Evolutionary conservation across 73 alveolate genomes (phyloP).

Genomic region (Symbiodinium pilosum): DNA sequence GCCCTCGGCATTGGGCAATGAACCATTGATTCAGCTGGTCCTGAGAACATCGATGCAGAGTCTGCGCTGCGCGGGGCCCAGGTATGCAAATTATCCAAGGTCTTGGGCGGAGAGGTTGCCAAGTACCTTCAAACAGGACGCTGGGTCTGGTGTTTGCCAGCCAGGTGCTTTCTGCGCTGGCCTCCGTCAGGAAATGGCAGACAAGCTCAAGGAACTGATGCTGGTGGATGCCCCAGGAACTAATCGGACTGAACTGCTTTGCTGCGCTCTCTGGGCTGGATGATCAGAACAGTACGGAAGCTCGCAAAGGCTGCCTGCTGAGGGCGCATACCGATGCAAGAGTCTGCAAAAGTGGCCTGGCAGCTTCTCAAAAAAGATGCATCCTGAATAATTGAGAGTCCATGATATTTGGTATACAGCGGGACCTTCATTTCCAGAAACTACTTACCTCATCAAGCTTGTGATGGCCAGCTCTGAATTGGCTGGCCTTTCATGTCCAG

Average conservation of each 20-base stretch:
- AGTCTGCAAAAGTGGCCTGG: neutral
- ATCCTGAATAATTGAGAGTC: no score
- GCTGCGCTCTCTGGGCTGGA: no score
- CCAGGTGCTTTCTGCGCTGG: neutral
- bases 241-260: no score
- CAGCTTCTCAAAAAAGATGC: no score
- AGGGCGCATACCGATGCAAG: neutral
- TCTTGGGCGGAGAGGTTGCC: constrained; percentile 97
- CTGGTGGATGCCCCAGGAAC: neutral
- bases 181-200: constrained; percentile 41
- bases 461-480: no score
- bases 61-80: neutral
- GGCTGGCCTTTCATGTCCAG: neutral
- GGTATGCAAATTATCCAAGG: neutral
- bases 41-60: neutral
- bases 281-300: constrained; percentile 88
- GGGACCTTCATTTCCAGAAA: no score
- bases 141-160: neutral
- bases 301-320: constrained; percentile 24
- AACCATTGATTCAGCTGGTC: constrained; percentile 96
- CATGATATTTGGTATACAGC: no score
- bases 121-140: constrained; percentile 84
- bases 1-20: constrained; percentile 98
- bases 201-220: constrained; percentile 89
- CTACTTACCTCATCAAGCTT: no score